These are phyloP conservation scores for Cordyceps fumosorosea DNA, from an alignment of 2,329 filamentous ascomycete genomes.

Conservation along the genomic window DNA sequence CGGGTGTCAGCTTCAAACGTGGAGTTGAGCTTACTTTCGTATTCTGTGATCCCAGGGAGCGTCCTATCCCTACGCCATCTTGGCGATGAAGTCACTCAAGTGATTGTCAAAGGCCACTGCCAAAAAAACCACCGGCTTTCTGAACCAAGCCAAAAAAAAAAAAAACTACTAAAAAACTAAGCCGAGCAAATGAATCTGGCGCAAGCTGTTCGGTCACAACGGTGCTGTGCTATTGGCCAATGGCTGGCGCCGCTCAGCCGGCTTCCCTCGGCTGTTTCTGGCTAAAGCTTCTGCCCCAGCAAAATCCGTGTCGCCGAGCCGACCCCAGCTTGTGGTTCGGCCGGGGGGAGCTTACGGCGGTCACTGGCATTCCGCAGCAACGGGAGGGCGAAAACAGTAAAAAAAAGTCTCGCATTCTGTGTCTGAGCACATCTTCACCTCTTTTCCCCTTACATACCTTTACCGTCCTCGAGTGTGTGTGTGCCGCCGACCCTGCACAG, in stretches of 20 bases:
- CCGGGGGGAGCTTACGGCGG: neutral
- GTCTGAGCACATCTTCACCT: neutral
- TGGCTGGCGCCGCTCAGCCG: constrained; percentile 7
- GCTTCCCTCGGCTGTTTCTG: constrained; percentile 15
- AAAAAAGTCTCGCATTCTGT: constrained; percentile 9
- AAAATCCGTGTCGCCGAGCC: constrained; percentile 13
- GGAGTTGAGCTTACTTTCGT: too few species aligned
- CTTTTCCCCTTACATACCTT: neutral
- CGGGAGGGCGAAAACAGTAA: neutral
- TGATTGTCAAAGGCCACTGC: neutral
- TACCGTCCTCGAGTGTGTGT: neutral
- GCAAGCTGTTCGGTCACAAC: neutral
- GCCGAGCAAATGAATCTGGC: neutral
- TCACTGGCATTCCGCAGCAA: neutral
- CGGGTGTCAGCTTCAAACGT: neutral
- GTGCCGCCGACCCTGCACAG: neutral
- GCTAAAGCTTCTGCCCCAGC: neutral
- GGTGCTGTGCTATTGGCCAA: constrained; percentile 7
- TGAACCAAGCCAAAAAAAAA: neutral
- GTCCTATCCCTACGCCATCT: too few species aligned
- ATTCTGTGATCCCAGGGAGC: too few species aligned
- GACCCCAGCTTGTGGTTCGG: constrained; percentile 5
- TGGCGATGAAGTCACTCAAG: neutral
- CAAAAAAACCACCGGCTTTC: neutral
- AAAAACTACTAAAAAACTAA: neutral